phyloP scores from a whole-genome alignment of 208 protist genomes.

The Trypanosoma congolense region DNA sequence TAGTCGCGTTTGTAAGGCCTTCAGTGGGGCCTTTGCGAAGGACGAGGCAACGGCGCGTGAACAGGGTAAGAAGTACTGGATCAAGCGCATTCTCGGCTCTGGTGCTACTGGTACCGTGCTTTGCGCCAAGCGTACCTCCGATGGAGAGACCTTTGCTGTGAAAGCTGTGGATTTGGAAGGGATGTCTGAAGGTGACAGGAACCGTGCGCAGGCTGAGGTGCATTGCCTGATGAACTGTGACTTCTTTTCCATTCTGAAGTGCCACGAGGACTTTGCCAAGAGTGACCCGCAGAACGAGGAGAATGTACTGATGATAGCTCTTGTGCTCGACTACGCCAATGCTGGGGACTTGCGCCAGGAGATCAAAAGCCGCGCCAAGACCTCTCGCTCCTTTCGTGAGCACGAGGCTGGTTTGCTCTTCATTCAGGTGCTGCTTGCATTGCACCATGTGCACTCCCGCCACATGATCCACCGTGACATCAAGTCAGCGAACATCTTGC shows the following conservation, averaged over 20 bases:
- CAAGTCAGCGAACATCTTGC: constrained; percentile 82
- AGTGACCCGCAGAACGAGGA: constrained; percentile 30
- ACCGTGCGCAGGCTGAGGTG: constrained; percentile 57
- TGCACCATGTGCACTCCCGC: constrained; percentile 79
- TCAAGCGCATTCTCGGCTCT: constrained; percentile 65
- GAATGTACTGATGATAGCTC: constrained; percentile 34
- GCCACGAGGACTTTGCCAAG: constrained; percentile 65
- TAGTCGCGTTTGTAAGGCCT: constrained; percentile 43
- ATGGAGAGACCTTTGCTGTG: constrained; percentile 51
- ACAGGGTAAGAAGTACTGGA: constrained; percentile 69
- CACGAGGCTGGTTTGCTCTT: constrained; percentile 52
- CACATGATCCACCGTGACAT: constrained; percentile 86
- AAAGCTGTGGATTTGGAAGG: constrained; percentile 71
- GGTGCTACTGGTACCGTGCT: constrained; percentile 19
- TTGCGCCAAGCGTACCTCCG: constrained; percentile 27
- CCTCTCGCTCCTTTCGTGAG: constrained; percentile 31
- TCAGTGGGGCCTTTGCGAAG: constrained; percentile 52
- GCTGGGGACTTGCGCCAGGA: constrained; percentile 57
- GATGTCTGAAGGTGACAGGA: constrained; percentile 76
- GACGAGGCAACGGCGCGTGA: constrained; percentile 62
- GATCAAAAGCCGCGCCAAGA: constrained; percentile 31
- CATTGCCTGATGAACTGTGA: constrained; percentile 68
- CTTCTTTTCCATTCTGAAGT: constrained; percentile 81
- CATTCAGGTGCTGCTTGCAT: constrained; percentile 67
- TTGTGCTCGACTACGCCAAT: constrained; percentile 77